Base-by-base conservation (phyloP, 164 flowering plant species). In the Kingdonia uniflora region DNA sequence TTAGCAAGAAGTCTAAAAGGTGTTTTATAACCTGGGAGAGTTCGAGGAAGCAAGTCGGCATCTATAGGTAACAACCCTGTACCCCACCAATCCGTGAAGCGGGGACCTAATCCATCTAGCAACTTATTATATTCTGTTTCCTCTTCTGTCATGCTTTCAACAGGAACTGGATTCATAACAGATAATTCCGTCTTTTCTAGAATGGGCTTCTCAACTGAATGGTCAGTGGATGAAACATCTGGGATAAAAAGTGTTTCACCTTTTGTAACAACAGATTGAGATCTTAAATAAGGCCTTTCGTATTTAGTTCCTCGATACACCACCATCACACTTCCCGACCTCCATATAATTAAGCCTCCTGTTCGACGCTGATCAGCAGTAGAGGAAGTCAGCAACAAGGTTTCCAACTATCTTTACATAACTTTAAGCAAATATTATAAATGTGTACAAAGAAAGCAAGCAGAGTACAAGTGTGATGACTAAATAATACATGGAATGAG, bases 71-170 rank as follows among this genome's bases (percentile, higher is more conserved):
- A 81, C 29, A 87, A 47, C 46, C 97, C 99, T 26, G 88, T 89
- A 37, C 97, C 97, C 99, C 99, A 94, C 97, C 97, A 94, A 55
- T 94, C 97, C 49, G 71, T 74, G 76, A 86, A 94, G 21, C 99
- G 92, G 64, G 99, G 96, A 60, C 99, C 99, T 61, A 89, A 68
- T 39, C 79, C 89, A 73, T 89, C 96, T 33, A 94, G 70, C 46
- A 89, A 63, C 22, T 70, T 69, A 66, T 83, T 80, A 66, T 61
- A 86, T 58, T 86, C 96, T 40, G 64, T 59, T 72, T 89, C 95
- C 68, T 86, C 99, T 66, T 65, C 80, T 13, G 89, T 77, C 80
- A 80, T 66, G 64, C 48, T 77, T 57, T 72, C 65, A 44, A 13
- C 65, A 33, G 45, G 61, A 21, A 12, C 49, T 17, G 60, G 56